These are phyloP conservation scores for Starmerella geochares DNA, from an alignment of 805 yeast genomes.

Conservation along the genomic window DNA sequence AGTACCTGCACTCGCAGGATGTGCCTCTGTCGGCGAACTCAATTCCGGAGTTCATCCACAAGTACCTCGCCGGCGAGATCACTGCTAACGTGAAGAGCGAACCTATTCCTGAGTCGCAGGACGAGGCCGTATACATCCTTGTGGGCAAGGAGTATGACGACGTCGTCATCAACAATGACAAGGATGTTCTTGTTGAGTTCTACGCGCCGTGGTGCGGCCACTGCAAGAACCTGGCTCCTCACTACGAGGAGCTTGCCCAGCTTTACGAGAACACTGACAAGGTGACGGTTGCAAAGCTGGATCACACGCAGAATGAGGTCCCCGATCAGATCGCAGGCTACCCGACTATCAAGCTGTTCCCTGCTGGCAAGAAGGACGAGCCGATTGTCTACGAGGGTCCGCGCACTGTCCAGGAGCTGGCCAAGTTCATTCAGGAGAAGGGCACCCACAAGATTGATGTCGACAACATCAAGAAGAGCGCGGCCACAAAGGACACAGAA, in stretches of 20 bases:
- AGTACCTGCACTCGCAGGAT: constrained; percentile 66
- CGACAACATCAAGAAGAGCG: not conserved
- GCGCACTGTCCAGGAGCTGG: constrained; percentile 64
- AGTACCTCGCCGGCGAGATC: constrained; percentile 54
- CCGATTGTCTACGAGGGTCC: constrained; percentile 59
- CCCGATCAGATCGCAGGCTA: constrained; percentile 68
- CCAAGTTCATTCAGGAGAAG: constrained; percentile 57
- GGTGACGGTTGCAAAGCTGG: constrained; percentile 73
- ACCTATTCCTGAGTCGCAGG: constrained; percentile 64
- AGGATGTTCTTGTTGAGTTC: constrained; percentile 67
- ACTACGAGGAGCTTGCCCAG: constrained; percentile 75
- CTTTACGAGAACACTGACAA: constrained; percentile 44
- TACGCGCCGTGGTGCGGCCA: constrained; percentile 92
- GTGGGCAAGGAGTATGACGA: constrained; percentile 78
- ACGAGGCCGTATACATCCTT: constrained; percentile 56
- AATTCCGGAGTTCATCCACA: constrained; percentile 52
- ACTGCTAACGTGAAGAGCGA: constrained; percentile 69
- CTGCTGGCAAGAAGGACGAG: constrained; percentile 64
- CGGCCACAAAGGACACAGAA: constrained; percentile 1
- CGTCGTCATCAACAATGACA: constrained; percentile 51
- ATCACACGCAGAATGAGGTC: constrained; percentile 84
- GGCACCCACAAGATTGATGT: constrained; percentile 54
- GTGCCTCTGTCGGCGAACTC: constrained; percentile 41
- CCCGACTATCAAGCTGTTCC: constrained; percentile 86
- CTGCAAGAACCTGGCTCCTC: constrained; percentile 84